Percentiles rank a stretch among this genome's conserved stretches.
Evolutionary conservation across 768 basidiomycete genomes (phyloP).

Genomic region (Termitomyces sp.): DNA sequence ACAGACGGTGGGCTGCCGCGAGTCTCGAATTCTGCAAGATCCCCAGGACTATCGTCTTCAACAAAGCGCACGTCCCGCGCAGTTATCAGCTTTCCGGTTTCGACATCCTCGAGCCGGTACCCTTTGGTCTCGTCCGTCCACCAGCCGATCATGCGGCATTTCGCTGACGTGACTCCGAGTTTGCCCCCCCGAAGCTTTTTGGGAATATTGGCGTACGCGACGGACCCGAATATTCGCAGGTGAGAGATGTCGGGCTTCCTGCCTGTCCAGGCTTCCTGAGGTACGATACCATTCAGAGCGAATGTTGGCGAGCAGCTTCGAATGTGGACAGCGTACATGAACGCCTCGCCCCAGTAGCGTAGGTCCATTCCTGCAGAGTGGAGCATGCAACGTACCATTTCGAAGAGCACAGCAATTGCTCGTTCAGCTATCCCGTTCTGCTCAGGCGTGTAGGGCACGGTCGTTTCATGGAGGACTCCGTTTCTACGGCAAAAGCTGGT

Average conservation of each 20-base stretch:
- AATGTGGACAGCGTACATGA: background rate
- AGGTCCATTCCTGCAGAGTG: too few species aligned
- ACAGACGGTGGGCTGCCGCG: background rate
- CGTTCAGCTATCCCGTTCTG: background rate
- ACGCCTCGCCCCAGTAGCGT: background rate
- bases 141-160: too few species aligned
- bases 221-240: background rate
- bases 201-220: background rate
- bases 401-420: background rate
- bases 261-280: too few species aligned
- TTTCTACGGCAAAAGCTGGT: background rate
- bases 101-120: too few species aligned
- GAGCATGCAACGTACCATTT: too few species aligned
- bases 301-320: background rate
- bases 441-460: background rate
- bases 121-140: too few species aligned
- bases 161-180: too few species aligned
- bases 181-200: too few species aligned
- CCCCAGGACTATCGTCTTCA: background rate
- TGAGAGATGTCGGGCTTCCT: too few species aligned
- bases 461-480: background rate
- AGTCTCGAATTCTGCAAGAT: background rate
- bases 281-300: too few species aligned
- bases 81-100: background rate
- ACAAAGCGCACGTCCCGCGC: background rate